phyloP scores from a whole-genome alignment of 164 flowering plant species.

The Tetracentron sinense region DNA sequence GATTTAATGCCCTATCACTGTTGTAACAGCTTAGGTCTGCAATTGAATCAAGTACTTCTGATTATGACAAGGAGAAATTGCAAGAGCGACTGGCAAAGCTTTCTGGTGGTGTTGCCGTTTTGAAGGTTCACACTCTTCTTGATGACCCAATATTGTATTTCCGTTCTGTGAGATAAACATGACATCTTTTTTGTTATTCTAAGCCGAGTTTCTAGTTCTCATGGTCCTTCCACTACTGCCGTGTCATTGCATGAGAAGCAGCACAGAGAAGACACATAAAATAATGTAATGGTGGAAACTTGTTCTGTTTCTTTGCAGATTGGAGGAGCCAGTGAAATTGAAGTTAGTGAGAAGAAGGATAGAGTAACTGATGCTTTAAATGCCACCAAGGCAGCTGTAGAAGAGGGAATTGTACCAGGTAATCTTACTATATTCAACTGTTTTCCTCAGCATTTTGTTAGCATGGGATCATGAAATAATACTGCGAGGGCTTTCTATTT shows the following conservation, averaged over 20 bases:
- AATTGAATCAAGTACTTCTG: slow-evolving; percentile 76
- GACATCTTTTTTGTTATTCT: too few relatives aligned
- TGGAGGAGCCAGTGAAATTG: slow-evolving; percentile 98
- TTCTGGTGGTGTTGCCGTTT: slow-evolving; percentile 94
- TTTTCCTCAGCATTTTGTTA: neutral
- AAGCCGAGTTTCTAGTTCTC: too few relatives aligned
- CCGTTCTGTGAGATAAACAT: too few relatives aligned
- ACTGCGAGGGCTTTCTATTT: neutral
- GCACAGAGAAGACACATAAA: too few relatives aligned
- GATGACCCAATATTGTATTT: too few relatives aligned
- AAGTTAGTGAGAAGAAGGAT: slow-evolving; percentile 93
- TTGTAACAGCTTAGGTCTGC: slow-evolving; percentile 59
- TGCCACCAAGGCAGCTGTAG: slow-evolving; percentile 97
- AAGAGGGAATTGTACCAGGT: slow-evolving; percentile 95
- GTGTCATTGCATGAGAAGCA: too few relatives aligned
- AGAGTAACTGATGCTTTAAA: slow-evolving; percentile 94
- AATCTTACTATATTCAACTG: neutral
- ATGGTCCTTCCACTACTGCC: too few relatives aligned
- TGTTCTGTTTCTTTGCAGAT: slow-evolving; percentile 39
- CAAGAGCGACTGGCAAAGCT: slow-evolving; percentile 92
- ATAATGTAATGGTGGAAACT: neutral
- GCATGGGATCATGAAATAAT: neutral
- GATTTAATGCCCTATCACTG: too few relatives aligned
- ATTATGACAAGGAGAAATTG: slow-evolving; percentile 85
- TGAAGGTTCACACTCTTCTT: slow-evolving; percentile 55